Conservation (phyloP, 352 stramenopile species). For the Globisporangium echinulatum region DNA sequence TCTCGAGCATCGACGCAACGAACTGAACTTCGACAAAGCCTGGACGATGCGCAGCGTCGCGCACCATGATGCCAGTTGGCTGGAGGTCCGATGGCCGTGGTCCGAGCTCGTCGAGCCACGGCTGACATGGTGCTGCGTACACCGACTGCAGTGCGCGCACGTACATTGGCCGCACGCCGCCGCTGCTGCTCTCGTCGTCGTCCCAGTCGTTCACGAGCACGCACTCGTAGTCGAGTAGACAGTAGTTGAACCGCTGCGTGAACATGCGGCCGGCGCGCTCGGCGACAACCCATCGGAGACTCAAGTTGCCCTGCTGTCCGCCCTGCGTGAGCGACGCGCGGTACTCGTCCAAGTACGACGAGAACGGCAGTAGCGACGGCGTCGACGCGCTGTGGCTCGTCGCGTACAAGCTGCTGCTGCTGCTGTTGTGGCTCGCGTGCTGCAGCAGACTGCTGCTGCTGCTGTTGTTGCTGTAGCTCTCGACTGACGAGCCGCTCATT, state of each 20-base stretch:
- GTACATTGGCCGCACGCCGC: slow-evolving; percentile 48
- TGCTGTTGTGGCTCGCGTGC: slow-evolving; percentile 5
- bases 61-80: slow-evolving; percentile 73
- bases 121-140: slow-evolving; percentile 52
- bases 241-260: slow-evolving; percentile 53
- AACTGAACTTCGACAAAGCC: slow-evolving; percentile 72
- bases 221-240: slow-evolving; percentile 71
- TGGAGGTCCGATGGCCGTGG: slow-evolving; percentile 44
- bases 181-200: slow-evolving; percentile 17
- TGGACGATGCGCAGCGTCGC: slow-evolving; percentile 31
- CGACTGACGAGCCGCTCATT: background rate
- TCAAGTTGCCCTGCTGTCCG: slow-evolving; percentile 52
- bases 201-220: slow-evolving; percentile 75
- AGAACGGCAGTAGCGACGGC: slow-evolving; percentile 7
- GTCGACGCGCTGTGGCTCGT: slow-evolving; percentile 1
- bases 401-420: background rate
- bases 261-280: slow-evolving; percentile 68
- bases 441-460: slow-evolving; percentile 4
- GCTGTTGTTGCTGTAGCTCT: slow-evolving; percentile 9
- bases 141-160: slow-evolving; percentile 64
- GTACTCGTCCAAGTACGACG: slow-evolving; percentile 47
- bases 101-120: slow-evolving; percentile 56
- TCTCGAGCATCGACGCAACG: slow-evolving; percentile 68
- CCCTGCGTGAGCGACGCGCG: slow-evolving; percentile 28
- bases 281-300: slow-evolving; percentile 63